Percentiles rank a stretch among this genome's conserved stretches.
Evolutionary conservation across 345 rosid genomes (phyloP).

Genomic region (Salix brachista): DNA sequence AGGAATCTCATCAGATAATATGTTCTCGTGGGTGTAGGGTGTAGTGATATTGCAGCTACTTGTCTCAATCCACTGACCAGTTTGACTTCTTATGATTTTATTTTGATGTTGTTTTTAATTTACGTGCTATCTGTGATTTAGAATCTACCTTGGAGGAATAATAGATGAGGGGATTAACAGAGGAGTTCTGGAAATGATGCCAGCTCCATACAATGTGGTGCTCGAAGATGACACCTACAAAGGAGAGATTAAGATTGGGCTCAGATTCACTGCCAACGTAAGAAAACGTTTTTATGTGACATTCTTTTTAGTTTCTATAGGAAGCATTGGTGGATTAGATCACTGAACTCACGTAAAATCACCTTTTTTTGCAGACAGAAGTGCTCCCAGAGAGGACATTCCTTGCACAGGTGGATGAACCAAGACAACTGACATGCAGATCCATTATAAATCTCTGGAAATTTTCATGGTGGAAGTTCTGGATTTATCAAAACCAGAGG

Average conservation of each 20-base stretch:
- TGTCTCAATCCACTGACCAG: neutral
- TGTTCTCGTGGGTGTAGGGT: neutral
- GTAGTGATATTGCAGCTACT: neutral
- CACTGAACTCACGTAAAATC: neutral
- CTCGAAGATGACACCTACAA: constrained; percentile 70
- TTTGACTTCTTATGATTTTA: neutral
- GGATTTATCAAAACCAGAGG: neutral
- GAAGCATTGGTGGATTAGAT: no score
- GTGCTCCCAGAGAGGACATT: constrained; percentile 16
- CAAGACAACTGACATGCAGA: constrained; percentile 19
- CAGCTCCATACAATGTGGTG: constrained; percentile 64
- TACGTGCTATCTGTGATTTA: constrained; percentile 15
- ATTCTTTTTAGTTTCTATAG: neutral
- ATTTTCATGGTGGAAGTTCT: constrained; percentile 42
- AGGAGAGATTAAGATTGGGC: constrained; percentile 60
- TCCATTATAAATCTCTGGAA: constrained; percentile 39
- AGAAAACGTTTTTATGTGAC: constrained; percentile 10
- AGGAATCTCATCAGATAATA: neutral
- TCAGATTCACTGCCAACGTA: constrained; percentile 59
- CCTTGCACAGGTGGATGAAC: constrained; percentile 18
- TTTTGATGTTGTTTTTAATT: neutral
- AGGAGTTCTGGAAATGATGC: constrained; percentile 49
- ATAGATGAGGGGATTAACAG: constrained; percentile 54
- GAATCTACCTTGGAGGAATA: constrained; percentile 69
- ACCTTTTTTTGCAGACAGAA: constrained; percentile 34